phyloP scores from a whole-genome alignment of 768 basidiomycete genomes.

The Boletus pseudo-olivaceus region DNA sequence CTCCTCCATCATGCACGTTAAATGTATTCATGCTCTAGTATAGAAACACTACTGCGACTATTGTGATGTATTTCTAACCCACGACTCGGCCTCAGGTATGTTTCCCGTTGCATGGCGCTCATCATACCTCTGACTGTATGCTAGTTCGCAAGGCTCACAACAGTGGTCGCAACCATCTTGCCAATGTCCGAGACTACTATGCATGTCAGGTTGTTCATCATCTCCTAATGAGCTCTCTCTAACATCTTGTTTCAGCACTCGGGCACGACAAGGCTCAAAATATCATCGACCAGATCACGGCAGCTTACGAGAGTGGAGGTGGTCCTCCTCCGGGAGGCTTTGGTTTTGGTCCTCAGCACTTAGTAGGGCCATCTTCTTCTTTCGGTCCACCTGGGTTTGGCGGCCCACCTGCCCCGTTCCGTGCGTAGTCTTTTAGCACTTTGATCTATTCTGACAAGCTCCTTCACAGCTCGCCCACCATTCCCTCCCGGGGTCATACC shows the following conservation, averaged over 20 bases:
- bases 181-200: conserved; percentile 97
- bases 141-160: conserved; percentile 97
- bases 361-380: conserved; percentile 50
- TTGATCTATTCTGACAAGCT: conserved; percentile 1
- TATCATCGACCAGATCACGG: conserved; percentile 98
- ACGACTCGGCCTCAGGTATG: conserved; percentile 89
- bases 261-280: conserved; percentile 97
- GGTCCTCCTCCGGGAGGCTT: conserved; percentile 87
- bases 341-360: conserved; percentile 80
- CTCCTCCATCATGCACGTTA: not conserved
- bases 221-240: not conserved
- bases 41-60: conserved; percentile 95
- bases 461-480: conserved; percentile 54
- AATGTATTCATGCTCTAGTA: conserved; percentile 4
- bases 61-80: conserved; percentile 90
- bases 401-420: conserved; percentile 36
- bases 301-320: conserved; percentile 82
- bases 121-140: conserved; percentile 3
- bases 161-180: conserved; percentile 92
- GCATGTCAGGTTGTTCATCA: conserved; percentile 56
- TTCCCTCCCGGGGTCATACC: conserved; percentile 61
- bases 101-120: conserved; percentile 1
- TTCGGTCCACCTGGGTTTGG: conserved; percentile 56
- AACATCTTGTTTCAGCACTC: conserved; percentile 48
- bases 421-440: conserved; percentile 7